A percentile compares a stretch with the other conserved stretches of the same genome.
Conservation (phyloP, 768 basidiomycete species). For the Pholiota microspora region DNA sequence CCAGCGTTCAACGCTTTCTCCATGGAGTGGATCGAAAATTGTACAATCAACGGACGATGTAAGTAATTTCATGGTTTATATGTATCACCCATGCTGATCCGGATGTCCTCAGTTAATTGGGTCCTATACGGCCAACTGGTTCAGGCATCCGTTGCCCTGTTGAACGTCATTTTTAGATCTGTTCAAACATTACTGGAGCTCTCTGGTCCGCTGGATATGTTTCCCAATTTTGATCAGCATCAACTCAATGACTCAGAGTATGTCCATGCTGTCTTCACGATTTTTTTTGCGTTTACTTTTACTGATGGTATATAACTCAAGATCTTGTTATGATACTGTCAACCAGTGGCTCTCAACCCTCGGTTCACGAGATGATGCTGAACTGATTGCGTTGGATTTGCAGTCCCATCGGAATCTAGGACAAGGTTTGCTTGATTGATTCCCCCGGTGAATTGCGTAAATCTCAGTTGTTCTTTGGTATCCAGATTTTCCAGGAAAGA, state of each 20-base stretch:
- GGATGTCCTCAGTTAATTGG: constrained; percentile 57
- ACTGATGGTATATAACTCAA: constrained; percentile 18
- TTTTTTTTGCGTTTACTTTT: constrained; percentile 1
- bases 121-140: constrained; percentile 45
- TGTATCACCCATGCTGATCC: constrained; percentile 6
- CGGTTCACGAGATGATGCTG: constrained; percentile 27
- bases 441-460: too few relatives aligned
- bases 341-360: constrained; percentile 38
- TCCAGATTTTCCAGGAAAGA: constrained; percentile 45
- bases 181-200: constrained; percentile 24
- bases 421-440: constrained; percentile 32
- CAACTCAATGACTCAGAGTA: constrained; percentile 28
- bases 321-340: constrained; percentile 39
- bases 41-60: constrained; percentile 44
- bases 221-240: constrained; percentile 39
- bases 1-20: constrained; percentile 36
- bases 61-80: constrained; percentile 22
- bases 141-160: constrained; percentile 34
- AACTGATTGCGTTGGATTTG: constrained; percentile 35
- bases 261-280: background rate
- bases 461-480: background rate
- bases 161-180: constrained; percentile 38
- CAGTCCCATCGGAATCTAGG: constrained; percentile 44
- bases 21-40: constrained; percentile 47
- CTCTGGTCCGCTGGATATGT: constrained; percentile 20